Percentiles rank a stretch among this genome's conserved stretches.
These are phyloP conservation scores for Stipa capillata DNA, from an alignment of 176 grass and related monocot species.

Conservation along the genomic window DNA sequence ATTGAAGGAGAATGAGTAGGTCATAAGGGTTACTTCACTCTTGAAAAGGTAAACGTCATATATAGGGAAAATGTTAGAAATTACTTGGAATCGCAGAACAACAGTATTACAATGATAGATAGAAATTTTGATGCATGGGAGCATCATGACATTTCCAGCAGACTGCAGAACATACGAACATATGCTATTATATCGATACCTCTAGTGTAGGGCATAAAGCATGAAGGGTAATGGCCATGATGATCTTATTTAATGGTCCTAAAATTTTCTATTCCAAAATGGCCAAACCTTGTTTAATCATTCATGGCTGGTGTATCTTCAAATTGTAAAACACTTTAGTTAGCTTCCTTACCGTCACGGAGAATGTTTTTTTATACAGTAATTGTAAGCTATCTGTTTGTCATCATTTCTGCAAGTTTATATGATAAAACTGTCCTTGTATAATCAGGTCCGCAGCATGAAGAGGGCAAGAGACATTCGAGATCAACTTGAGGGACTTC, in stretches of 20 bases:
- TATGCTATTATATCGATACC: not conserved
- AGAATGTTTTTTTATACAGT: not conserved
- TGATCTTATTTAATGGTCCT: not conserved
- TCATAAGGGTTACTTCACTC: not conserved
- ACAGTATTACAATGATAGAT: not conserved
- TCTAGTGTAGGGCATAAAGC: not conserved
- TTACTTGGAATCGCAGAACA: not conserved
- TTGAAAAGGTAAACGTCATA: not conserved
- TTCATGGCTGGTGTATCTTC: not conserved
- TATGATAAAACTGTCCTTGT: conserved; percentile 5
- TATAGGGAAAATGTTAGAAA: not conserved
- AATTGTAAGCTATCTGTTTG: not conserved
- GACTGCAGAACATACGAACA: not conserved
- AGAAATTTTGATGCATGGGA: not conserved
- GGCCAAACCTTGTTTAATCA: too few species aligned
- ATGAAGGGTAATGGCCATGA: not conserved
- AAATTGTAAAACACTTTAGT: not conserved
- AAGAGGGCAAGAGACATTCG: conserved; percentile 84
- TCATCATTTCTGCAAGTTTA: not conserved
- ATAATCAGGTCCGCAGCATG: conserved; percentile 81
- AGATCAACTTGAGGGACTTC: conserved; percentile 86
- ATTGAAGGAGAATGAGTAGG: too few species aligned
- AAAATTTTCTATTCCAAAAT: not conserved
- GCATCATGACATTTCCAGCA: not conserved
- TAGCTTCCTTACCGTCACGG: not conserved